Evolutionary conservation across 306 rosid species (phyloP).

Genomic region (Rubus parviflorus): DNA sequence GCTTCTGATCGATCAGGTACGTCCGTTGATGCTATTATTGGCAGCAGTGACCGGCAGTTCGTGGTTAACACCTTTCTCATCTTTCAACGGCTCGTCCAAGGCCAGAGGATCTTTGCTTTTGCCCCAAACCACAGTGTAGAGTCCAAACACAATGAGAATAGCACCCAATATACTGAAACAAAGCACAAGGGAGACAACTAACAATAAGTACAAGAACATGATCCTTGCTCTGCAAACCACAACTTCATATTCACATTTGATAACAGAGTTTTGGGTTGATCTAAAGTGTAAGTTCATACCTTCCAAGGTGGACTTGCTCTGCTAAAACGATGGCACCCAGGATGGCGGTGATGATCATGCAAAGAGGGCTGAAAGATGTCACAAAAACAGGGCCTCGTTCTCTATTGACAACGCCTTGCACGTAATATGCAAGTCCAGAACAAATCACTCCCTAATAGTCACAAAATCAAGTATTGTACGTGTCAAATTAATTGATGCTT

Average conservation of each 20-base stretch:
- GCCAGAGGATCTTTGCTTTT: constrained; percentile 69
- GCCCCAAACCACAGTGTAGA: constrained; percentile 96
- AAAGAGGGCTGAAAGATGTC: constrained; percentile 91
- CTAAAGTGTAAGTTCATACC: constrained; percentile 38
- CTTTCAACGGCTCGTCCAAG: constrained; percentile 21
- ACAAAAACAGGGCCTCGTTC: constrained; percentile 93
- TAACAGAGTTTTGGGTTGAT: not conserved
- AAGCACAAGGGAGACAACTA: not conserved
- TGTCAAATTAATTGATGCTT: not conserved
- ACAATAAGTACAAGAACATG: not conserved
- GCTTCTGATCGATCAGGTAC: not conserved
- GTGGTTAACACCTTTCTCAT: constrained; percentile 36
- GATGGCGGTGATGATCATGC: constrained; percentile 86
- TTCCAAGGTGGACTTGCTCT: constrained; percentile 78
- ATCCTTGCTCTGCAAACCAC: not conserved
- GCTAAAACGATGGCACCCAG: constrained; percentile 89
- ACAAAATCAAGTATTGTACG: not conserved
- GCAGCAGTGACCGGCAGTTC: constrained; percentile 54
- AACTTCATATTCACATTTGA: not conserved
- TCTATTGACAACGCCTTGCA: constrained; percentile 84
- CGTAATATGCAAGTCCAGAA: constrained; percentile 44
- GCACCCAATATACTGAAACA: constrained; percentile 77
- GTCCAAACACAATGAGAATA: constrained; percentile 69
- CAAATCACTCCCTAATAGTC: constrained; percentile 18
- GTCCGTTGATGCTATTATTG: not conserved